Base-by-base conservation (phyloP, 2,329 filamentous ascomycete species). In the Mycosphaerella arachidis region DNA sequence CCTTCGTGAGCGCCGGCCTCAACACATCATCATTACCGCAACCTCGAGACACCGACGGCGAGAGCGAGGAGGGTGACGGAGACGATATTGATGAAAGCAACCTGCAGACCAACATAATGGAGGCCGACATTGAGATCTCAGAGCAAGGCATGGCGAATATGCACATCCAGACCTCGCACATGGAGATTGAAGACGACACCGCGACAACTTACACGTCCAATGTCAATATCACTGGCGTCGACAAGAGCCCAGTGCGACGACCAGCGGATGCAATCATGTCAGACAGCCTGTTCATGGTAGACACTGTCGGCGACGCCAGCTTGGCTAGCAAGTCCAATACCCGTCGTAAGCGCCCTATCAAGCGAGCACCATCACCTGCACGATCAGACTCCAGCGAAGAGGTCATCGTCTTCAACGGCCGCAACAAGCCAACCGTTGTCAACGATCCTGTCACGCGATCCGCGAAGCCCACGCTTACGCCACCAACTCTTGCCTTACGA, bases 321-420 rank as follows among this genome's bases (percentile, higher is more conserved):
- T 63, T 74, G 5, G 65, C 60, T 18, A 58, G 55, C 35, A 61
- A 55, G 12, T 40, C 53, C 3, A 63, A 63, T 27, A 58, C 58
- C n/a, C 57, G 57, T 12, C 60, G 56, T 53, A 67, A 66, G 60
- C 48, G 51, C 12, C 58, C 70, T 18, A 31, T 66, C 0, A 70
- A 74, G 48, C 76, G 76, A 30, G 74, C 71, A 40, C 68, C 75
- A 1, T 78, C 77, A 4, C 76, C 76, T 16, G 75, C 75, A 1
- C 68, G 70, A 6, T 82, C 81, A 0, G 80, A 85, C 63, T 90
- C 88, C 0, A 89, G 87, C 68, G 89, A 90, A 52, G 90, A 96
- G 64, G 78, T 91, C 5, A 85, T 92, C 51, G 68, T 90, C 0
- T 91, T 90, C 70, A 82, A 78, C 59, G 86, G 86, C 43, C 79